Conservation (phyloP, 352 stramenopile species). For the Pythium folliculosum region DNA sequence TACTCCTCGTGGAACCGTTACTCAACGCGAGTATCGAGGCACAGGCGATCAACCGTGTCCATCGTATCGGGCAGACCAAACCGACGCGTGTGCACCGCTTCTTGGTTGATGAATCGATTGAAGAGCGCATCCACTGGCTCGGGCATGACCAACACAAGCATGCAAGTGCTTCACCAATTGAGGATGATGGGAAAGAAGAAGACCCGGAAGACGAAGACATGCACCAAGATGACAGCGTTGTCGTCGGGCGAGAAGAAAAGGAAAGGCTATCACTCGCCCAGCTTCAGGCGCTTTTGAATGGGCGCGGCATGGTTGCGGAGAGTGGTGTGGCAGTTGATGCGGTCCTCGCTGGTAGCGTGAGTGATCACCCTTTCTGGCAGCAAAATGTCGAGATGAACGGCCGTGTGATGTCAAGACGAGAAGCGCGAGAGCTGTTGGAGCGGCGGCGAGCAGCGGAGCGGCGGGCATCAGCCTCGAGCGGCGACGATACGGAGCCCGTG, state of each 20-base stretch:
- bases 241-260: slow-evolving; percentile 49
- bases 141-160: slow-evolving; percentile 16
- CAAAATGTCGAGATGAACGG: slow-evolving; percentile 47
- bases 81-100: slow-evolving; percentile 89
- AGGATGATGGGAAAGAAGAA: slow-evolving; percentile 20
- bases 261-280: slow-evolving; percentile 60
- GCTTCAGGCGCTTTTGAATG: slow-evolving; percentile 44
- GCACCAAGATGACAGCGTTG: slow-evolving; percentile 34
- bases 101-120: slow-evolving; percentile 86
- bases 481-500: slow-evolving; percentile 10
- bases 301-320: slow-evolving; percentile 8
- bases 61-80: slow-evolving; percentile 89
- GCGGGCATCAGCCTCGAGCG: not conserved
- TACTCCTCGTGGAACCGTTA: slow-evolving; percentile 91
- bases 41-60: slow-evolving; percentile 89
- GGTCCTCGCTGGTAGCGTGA: not conserved
- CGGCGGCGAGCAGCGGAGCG: slow-evolving; percentile 38
- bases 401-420: slow-evolving; percentile 29
- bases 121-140: slow-evolving; percentile 84
- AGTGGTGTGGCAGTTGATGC: not conserved
- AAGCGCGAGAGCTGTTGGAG: slow-evolving; percentile 41
- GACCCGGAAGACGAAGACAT: slow-evolving; percentile 26
- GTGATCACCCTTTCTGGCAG: slow-evolving; percentile 43
- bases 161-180: not conserved
- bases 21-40: slow-evolving; percentile 85